phyloP scores from a whole-genome alignment of 306 rosid genomes.

The Malus sylvestris region DNA sequence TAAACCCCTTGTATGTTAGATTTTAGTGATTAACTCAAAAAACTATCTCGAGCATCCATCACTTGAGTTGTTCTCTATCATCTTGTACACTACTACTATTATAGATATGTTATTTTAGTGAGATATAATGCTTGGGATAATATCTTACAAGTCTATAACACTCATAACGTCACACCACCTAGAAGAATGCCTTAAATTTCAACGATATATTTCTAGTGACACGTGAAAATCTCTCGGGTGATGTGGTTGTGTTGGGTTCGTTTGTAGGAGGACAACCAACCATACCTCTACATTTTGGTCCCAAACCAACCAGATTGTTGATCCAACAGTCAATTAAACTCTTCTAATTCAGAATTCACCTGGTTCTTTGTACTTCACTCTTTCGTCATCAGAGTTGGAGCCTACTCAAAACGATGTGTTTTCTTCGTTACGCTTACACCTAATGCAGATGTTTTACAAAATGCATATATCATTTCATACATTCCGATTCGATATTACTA shows the following conservation, averaged over 20 bases:
- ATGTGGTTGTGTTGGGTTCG: not conserved
- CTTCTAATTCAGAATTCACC: no score
- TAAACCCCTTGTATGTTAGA: no score
- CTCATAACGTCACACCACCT: not conserved
- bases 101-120: no score
- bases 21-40: not conserved
- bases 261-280: not conserved
- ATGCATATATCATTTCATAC: no score
- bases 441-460: not conserved
- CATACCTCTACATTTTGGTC: not conserved
- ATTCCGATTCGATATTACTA: no score
- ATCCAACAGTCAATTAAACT: no score
- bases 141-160: not conserved
- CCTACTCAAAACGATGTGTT: no score
- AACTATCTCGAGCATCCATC: not conserved
- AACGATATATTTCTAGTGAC: not conserved
- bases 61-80: not conserved
- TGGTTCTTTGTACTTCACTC: no score
- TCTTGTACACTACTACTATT: no score
- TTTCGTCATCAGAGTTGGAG: no score
- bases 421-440: not conserved
- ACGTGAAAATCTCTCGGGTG: not conserved
- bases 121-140: not conserved
- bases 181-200: accelerated
- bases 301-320: no score